Evolutionary conservation across 2,329 filamentous ascomycete species (phyloP).

Genomic region (Conoideocrella luteorostrata): DNA sequence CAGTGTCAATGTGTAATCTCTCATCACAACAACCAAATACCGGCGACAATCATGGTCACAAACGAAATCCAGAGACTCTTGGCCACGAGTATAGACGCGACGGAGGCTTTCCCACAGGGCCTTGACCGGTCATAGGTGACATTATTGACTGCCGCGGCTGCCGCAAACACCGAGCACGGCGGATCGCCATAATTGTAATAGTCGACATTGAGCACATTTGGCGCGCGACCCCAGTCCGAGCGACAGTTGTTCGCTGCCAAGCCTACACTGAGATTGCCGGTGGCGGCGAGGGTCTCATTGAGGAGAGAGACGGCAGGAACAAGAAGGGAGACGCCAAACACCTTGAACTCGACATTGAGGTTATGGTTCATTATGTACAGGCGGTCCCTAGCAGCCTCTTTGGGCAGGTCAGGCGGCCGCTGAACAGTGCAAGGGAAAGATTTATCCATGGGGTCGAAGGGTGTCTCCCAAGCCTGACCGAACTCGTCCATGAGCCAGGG

Average conservation of each 20-base stretch:
- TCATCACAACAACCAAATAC: not conserved
- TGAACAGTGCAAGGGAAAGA: conserved; percentile 73
- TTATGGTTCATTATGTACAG: conserved; percentile 90
- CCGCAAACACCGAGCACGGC: conserved; percentile 69
- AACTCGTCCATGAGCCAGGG: conserved; percentile 88
- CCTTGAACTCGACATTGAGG: conserved; percentile 68
- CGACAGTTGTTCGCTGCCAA: conserved; percentile 56
- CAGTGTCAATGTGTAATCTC: too few species aligned
- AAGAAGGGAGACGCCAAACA: conserved; percentile 57
- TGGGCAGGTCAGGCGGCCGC: conserved; percentile 61
- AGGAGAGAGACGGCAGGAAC: conserved; percentile 66
- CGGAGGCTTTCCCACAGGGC: conserved; percentile 37
- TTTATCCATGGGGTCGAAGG: conserved; percentile 62
- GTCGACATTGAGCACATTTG: conserved; percentile 76
- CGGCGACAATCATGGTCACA: conserved; percentile 14
- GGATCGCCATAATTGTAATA: conserved; percentile 69
- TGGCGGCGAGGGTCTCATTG: conserved; percentile 64
- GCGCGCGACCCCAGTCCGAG: conserved; percentile 57
- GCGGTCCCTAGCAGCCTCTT: conserved; percentile 48
- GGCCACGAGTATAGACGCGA: not conserved
- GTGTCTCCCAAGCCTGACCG: conserved; percentile 83
- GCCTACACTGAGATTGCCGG: conserved; percentile 61
- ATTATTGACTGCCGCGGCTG: conserved; percentile 62
- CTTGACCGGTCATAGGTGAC: conserved; percentile 59
- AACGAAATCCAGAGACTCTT: conserved; percentile 18